A percentile compares a stretch with the other conserved stretches of the same genome.
These are phyloP conservation scores for Podaxis sp. DNA, from an alignment of 768 basidiomycete species.

Conservation along the genomic window DNA sequence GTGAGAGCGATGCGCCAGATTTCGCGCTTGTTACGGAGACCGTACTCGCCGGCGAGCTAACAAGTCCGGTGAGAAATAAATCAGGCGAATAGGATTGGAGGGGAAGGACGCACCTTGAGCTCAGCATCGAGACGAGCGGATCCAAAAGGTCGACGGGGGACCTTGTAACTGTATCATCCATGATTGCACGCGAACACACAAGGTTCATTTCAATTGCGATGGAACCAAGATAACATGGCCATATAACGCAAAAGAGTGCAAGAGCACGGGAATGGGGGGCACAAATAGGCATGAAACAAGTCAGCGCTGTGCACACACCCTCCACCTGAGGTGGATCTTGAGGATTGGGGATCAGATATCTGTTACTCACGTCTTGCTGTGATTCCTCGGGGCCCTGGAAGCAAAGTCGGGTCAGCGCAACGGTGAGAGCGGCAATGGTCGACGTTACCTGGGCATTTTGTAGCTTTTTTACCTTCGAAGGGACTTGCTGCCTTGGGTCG, in stretches of 20 bases:
- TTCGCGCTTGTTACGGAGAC: slow-evolving; percentile 99
- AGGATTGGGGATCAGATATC: slow-evolving; percentile 29
- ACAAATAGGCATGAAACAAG: slow-evolving; percentile 40
- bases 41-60: slow-evolving; percentile 99
- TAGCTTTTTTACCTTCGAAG: slow-evolving; percentile 48
- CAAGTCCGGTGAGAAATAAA: not conserved
- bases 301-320: slow-evolving; percentile 63
- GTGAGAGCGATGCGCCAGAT: slow-evolving; percentile 99
- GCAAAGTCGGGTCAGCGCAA: slow-evolving; percentile 24
- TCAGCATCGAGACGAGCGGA: slow-evolving; percentile 99
- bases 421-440: slow-evolving; percentile 18
- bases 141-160: slow-evolving; percentile 96
- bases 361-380: slow-evolving; percentile 87
- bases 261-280: slow-evolving; percentile 53
- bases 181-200: slow-evolving; percentile 6
- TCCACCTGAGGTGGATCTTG: slow-evolving; percentile 71
- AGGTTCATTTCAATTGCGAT: slow-evolving; percentile 4
- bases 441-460: slow-evolving; percentile 82
- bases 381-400: slow-evolving; percentile 84
- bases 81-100: not conserved
- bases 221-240: not conserved
- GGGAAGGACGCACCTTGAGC: slow-evolving; percentile 74
- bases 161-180: slow-evolving; percentile 79
- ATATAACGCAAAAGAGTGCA: slow-evolving; percentile 31
- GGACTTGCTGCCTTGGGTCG: slow-evolving; percentile 25